phyloP scores from a whole-genome alignment of 2,329 filamentous ascomycete species.

The Phoma herbarum region DNA sequence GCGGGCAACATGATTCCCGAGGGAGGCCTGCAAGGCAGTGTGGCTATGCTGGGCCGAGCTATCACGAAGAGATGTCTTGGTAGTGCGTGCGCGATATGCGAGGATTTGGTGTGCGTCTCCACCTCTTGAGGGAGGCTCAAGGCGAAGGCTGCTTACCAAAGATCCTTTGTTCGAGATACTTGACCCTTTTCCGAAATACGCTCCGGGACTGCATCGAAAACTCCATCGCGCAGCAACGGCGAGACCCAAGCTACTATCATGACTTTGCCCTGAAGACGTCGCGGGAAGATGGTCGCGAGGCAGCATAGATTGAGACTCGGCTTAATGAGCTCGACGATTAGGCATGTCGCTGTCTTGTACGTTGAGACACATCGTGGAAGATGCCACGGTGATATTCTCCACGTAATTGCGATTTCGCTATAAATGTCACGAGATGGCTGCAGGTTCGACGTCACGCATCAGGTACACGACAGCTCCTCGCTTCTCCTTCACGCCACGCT shows the following conservation, averaged over 20 bases:
- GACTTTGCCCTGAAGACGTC: too few species aligned
- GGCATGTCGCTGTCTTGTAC: too few species aligned
- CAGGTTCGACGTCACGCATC: too few species aligned
- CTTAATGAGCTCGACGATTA: too few species aligned
- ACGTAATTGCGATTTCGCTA: too few species aligned
- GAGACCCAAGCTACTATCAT: background rate
- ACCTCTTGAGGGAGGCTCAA: background rate
- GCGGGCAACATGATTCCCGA: background rate
- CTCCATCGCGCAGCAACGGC: background rate
- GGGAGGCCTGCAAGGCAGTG: background rate
- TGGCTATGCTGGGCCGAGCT: conserved; percentile 2
- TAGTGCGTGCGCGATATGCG: conserved; percentile 1
- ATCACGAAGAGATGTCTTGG: background rate
- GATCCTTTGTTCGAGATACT: background rate
- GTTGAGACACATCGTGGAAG: too few species aligned
- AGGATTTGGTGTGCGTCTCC: background rate
- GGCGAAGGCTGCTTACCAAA: background rate
- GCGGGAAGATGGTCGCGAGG: too few species aligned
- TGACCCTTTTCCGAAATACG: background rate
- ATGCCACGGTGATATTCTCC: too few species aligned
- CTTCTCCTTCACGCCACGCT: too few species aligned
- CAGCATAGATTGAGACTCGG: too few species aligned
- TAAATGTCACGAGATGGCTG: too few species aligned
- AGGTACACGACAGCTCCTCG: too few species aligned
- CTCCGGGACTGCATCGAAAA: background rate